Conservation (phyloP, 169 alveolate species). For the Plasmodium relictum region DNA sequence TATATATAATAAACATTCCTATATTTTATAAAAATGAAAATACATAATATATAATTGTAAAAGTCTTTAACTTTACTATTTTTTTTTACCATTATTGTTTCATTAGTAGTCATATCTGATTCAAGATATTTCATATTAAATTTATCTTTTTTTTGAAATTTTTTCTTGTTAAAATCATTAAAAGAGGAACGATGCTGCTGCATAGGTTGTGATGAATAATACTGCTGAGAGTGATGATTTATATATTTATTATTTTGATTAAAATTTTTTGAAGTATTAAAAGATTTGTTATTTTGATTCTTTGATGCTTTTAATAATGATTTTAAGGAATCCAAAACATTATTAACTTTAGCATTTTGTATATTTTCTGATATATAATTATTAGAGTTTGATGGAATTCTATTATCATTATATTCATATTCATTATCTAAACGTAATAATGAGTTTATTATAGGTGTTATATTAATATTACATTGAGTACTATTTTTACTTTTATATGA, state of each 20-base stretch:
- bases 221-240: slow-evolving; percentile 35
- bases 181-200: background rate
- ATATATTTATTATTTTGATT: slow-evolving; percentile 21
- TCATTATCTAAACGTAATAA: slow-evolving; percentile 50
- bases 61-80: slow-evolving; percentile 12
- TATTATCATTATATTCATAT: slow-evolving; percentile 11
- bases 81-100: slow-evolving; percentile 31
- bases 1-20: background rate
- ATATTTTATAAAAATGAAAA: background rate
- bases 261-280: background rate
- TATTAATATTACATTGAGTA: slow-evolving; percentile 42
- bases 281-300: slow-evolving; percentile 12
- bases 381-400: background rate
- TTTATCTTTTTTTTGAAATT: slow-evolving; percentile 40
- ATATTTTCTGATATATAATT: slow-evolving; percentile 40
- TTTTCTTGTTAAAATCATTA: slow-evolving; percentile 45
- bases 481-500: slow-evolving; percentile 1
- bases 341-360: slow-evolving; percentile 68
- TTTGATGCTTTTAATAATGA: slow-evolving; percentile 57
- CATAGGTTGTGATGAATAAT: slow-evolving; percentile 3
- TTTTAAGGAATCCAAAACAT: slow-evolving; percentile 63
- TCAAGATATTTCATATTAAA: slow-evolving; percentile 23
- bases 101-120: slow-evolving; percentile 58
- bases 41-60: background rate
- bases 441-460: slow-evolving; percentile 65